phyloP scores from a whole-genome alignment of 805 yeast species.

The Kuraishia cidri region DNA sequence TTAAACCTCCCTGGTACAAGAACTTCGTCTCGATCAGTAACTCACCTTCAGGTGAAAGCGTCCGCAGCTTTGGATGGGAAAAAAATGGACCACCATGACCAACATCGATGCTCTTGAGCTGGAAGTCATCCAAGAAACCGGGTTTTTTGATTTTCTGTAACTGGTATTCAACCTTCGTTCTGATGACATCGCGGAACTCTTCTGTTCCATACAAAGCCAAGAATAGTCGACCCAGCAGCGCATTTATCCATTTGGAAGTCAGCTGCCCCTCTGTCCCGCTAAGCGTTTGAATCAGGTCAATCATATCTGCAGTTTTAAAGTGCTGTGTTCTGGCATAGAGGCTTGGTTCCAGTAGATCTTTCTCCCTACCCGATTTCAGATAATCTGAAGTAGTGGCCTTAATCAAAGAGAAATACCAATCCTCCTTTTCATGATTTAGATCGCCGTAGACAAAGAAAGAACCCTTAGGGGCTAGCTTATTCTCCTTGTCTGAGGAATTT shows the following conservation, averaged over 20 bases:
- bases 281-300: constrained; percentile 64
- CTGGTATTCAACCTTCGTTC: constrained; percentile 57
- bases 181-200: constrained; percentile 47
- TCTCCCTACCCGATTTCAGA: constrained; percentile 10
- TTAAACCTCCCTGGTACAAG: constrained; percentile 67
- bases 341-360: constrained; percentile 42
- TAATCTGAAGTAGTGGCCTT: constrained; percentile 52
- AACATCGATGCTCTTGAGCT: constrained; percentile 59
- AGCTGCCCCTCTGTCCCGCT: constrained; percentile 80
- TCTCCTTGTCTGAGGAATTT: constrained; percentile 8
- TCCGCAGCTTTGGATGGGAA: constrained; percentile 61
- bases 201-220: constrained; percentile 69
- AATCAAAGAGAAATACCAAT: constrained; percentile 84
- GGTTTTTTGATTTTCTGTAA: constrained; percentile 77
- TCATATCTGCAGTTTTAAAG: constrained; percentile 61
- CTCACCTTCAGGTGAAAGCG: constrained; percentile 74
- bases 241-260: constrained; percentile 87
- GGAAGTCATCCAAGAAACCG: constrained; percentile 78
- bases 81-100: constrained; percentile 79
- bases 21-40: constrained; percentile 52
- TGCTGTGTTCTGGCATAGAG: constrained; percentile 67
- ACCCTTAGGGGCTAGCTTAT: constrained; percentile 20
- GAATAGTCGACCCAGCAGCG: constrained; percentile 75
- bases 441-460: constrained; percentile 65
- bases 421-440: constrained; percentile 78